A percentile compares a stretch with the other conserved stretches of the same genome.
phyloP scores from a whole-genome alignment of 352 stramenopile genomes.

The Blastocystis sp. region DNA sequence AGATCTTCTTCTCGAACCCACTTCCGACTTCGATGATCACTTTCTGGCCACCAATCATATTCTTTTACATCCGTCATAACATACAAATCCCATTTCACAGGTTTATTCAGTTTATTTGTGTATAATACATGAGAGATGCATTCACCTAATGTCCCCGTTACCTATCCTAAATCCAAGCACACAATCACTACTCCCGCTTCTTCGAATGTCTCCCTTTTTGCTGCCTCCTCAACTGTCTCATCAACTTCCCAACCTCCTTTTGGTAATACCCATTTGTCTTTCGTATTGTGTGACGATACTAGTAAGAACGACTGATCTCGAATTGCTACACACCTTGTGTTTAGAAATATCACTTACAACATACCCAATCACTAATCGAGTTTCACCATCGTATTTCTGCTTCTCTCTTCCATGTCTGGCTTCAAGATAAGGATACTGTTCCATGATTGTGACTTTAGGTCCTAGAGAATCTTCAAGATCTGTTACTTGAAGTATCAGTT shows the following conservation, averaged over 20 bases:
- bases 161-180: background rate
- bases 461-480: no score
- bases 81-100: constrained; percentile 24
- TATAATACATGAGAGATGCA: constrained; percentile 55
- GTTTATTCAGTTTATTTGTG: constrained; percentile 51
- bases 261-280: constrained; percentile 87
- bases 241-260: constrained; percentile 93
- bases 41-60: constrained; percentile 66
- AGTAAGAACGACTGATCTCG: constrained; percentile 74
- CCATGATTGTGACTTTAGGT: background rate
- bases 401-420: constrained; percentile 75
- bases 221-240: constrained; percentile 84
- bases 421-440: constrained; percentile 69
- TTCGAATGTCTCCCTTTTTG: constrained; percentile 86
- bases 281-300: constrained; percentile 83
- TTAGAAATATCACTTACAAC: constrained; percentile 56
- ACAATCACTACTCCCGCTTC: constrained; percentile 80
- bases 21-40: constrained; percentile 10
- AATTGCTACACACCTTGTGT: constrained; percentile 23
- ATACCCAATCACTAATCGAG: constrained; percentile 75
- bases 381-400: constrained; percentile 76
- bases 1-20: constrained; percentile 48
- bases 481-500: no score
- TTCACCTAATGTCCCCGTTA: background rate
- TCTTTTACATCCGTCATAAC: background rate